These are phyloP conservation scores for Ophiostoma sp. DNA, from an alignment of 2,329 filamentous ascomycete species.

Conservation along the genomic window DNA sequence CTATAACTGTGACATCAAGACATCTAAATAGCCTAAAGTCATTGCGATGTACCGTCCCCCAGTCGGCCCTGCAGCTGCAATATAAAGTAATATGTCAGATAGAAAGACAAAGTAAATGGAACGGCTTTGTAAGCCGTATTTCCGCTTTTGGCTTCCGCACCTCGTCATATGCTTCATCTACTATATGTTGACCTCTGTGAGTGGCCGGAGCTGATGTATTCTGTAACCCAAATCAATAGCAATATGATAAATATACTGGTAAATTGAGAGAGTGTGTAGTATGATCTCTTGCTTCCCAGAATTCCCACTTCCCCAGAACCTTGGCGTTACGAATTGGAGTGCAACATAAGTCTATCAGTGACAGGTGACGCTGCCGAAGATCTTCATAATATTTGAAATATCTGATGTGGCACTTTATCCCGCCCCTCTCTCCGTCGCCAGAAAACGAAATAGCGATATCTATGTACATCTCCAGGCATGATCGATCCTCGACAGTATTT, in stretches of 20 bases:
- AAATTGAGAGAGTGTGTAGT: neutral
- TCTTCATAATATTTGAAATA: too few relatives aligned
- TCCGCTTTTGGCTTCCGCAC: neutral
- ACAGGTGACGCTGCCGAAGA: too few relatives aligned
- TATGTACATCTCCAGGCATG: neutral
- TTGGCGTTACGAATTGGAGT: neutral
- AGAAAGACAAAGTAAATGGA: neutral
- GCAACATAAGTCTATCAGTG: neutral
- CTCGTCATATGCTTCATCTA: neutral
- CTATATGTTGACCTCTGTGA: neutral
- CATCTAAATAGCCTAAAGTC: neutral
- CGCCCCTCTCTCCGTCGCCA: neutral
- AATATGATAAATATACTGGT: neutral
- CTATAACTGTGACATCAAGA: too few relatives aligned
- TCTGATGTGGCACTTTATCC: neutral
- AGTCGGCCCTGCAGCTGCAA: neutral
- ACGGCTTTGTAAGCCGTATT: neutral
- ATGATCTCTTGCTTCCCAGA: neutral
- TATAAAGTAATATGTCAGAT: neutral
- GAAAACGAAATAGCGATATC: neutral
- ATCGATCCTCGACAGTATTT: neutral
- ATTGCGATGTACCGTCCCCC: neutral
- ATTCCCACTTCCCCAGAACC: neutral
- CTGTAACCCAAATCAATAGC: neutral
- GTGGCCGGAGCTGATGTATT: too few relatives aligned